A percentile compares a stretch with the other conserved stretches of the same genome.
phyloP scores from a whole-genome alignment of 2,329 filamentous ascomycete genomes.

The Pseudogymnoascus sp. region DNA sequence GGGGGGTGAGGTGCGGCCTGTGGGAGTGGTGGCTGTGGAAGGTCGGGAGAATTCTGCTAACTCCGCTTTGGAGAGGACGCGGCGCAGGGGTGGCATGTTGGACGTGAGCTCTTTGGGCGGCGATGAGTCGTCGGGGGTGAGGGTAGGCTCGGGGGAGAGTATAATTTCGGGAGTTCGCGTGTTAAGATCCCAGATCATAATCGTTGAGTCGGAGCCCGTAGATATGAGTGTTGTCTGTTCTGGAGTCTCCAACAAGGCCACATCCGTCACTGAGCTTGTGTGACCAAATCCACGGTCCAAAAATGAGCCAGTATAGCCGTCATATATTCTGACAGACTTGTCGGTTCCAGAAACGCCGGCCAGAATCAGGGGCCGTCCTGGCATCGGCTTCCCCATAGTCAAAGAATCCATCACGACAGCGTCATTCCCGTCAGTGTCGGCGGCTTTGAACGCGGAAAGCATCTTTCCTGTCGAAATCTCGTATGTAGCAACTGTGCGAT shows the following conservation, averaged over 20 bases:
- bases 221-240: conserved; percentile 55
- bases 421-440: conserved; percentile 71
- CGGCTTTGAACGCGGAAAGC: conserved; percentile 68
- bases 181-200: conserved; percentile 60
- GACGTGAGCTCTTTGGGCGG: conserved; percentile 42
- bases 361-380: conserved; percentile 54
- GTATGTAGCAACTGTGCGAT: conserved; percentile 52
- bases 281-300: conserved; percentile 90
- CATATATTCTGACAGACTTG: conserved; percentile 88
- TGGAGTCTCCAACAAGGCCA: conserved; percentile 56
- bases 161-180: conserved; percentile 18
- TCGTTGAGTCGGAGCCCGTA: conserved; percentile 69
- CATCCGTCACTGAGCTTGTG: conserved; percentile 83
- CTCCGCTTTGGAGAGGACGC: conserved; percentile 79
- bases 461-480: conserved; percentile 60
- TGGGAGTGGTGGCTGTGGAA: conserved; percentile 30
- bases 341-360: conserved; percentile 89
- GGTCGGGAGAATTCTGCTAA: conserved; percentile 66
- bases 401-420: conserved; percentile 76
- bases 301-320: conserved; percentile 65
- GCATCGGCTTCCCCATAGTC: conserved; percentile 49
- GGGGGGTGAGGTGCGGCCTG: conserved; percentile 47
- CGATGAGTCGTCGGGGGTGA: conserved; percentile 29
- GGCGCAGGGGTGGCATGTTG: conserved; percentile 65
- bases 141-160: conserved; percentile 14